Conservation (phyloP, 2,329 filamentous ascomycete genomes). For the Aspergillus cejpii region DNA sequence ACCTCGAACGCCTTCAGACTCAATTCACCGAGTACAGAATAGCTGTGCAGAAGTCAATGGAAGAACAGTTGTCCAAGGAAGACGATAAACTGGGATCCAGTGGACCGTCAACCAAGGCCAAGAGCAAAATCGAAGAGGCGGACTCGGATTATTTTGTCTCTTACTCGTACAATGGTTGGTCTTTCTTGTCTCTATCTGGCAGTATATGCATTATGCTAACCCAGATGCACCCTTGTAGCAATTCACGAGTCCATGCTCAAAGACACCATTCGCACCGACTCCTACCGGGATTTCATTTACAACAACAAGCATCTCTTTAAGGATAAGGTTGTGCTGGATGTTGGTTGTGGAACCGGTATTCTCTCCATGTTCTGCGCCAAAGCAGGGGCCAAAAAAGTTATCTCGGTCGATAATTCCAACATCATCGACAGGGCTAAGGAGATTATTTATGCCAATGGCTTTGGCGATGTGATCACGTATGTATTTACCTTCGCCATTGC, state of each 20-base stretch:
- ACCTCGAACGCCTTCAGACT: constrained; percentile 52
- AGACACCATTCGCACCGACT: constrained; percentile 77
- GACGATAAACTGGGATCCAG: constrained; percentile 36
- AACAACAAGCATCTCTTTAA: constrained; percentile 80
- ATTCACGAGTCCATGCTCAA: constrained; percentile 97
- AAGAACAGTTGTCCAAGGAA: constrained; percentile 57
- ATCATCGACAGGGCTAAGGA: constrained; percentile 83
- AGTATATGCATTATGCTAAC: background rate
- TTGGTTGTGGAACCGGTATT: constrained; percentile 80
- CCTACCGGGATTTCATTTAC: constrained; percentile 93
- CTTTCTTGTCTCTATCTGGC: background rate
- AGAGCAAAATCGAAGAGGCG: constrained; percentile 42
- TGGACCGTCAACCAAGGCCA: constrained; percentile 26
- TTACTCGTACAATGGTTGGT: constrained; percentile 61
- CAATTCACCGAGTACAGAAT: constrained; percentile 61
- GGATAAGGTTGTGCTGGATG: constrained; percentile 80
- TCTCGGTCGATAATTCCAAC: constrained; percentile 85
- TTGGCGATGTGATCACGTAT: constrained; percentile 63
- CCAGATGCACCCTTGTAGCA: constrained; percentile 44
- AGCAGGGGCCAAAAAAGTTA: constrained; percentile 77
- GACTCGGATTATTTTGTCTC: constrained; percentile 59
- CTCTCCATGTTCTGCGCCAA: constrained; percentile 91
- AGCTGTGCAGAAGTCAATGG: constrained; percentile 60
- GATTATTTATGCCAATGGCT: constrained; percentile 74
- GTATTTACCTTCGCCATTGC: constrained; percentile 8